phyloP scores from a whole-genome alignment of 1,139 yeast species.

The Taphrina betulina region DNA sequence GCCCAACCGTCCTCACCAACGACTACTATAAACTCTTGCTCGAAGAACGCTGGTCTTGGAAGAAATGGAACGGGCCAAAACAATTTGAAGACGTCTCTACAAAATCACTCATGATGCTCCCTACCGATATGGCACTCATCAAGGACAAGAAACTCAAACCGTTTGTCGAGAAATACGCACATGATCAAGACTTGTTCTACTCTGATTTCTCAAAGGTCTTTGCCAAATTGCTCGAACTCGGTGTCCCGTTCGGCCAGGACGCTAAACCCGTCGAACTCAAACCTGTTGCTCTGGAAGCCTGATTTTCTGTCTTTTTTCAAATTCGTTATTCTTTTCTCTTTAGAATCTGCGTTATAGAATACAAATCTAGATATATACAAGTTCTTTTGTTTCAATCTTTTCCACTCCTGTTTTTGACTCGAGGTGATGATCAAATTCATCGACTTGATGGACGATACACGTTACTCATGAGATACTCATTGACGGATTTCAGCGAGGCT shows the following conservation, averaged over 20 bases:
- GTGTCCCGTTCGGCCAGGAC: slow-evolving; percentile 44
- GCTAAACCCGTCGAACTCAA: slow-evolving; percentile 10
- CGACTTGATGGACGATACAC: slow-evolving; percentile 45
- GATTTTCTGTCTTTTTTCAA: too few species aligned
- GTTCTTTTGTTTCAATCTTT: too few species aligned
- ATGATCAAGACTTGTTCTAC: slow-evolving; percentile 54
- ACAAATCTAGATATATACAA: background rate
- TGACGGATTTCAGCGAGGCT: slow-evolving; percentile 67
- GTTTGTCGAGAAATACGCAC: slow-evolving; percentile 58
- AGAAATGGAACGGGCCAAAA: slow-evolving; percentile 47
- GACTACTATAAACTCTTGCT: slow-evolving; percentile 64
- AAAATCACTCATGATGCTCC: slow-evolving; percentile 61
- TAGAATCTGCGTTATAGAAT: too few species aligned
- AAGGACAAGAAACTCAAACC: slow-evolving; percentile 52
- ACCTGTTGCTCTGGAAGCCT: slow-evolving; percentile 6
- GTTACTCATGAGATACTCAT: slow-evolving; percentile 45
- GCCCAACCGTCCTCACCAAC: slow-evolving; percentile 67
- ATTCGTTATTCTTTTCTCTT: too few species aligned
- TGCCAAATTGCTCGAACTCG: slow-evolving; percentile 59
- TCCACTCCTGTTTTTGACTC: too few species aligned
- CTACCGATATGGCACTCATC: slow-evolving; percentile 60
- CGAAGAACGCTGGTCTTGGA: slow-evolving; percentile 71
- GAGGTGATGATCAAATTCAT: too few species aligned
- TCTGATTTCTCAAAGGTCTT: slow-evolving; percentile 57
- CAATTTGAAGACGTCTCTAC: slow-evolving; percentile 76